These are phyloP conservation scores for Delonix regia DNA, from an alignment of 306 rosid genomes.

Conservation along the genomic window DNA sequence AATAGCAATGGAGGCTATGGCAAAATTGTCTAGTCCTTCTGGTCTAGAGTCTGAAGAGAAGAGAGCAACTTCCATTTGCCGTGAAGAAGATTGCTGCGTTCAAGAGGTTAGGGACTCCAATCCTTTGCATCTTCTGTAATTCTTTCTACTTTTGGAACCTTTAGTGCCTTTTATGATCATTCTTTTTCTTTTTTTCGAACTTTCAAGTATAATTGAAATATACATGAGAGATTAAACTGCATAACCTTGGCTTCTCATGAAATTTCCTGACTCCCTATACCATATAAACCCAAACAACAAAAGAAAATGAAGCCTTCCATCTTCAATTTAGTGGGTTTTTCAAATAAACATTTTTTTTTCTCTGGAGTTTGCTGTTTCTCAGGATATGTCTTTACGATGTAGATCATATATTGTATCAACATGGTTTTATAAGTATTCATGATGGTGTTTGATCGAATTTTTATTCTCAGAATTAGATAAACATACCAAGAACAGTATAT, in stretches of 20 bases:
- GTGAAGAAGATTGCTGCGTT: conserved; percentile 20
- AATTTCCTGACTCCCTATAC: too few relatives aligned
- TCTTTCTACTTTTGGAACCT: background rate
- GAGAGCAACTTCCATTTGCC: conserved; percentile 32
- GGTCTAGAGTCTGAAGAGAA: conserved; percentile 17
- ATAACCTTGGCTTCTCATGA: background rate
- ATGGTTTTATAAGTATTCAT: background rate
- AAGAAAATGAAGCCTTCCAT: background rate
- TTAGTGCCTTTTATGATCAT: background rate
- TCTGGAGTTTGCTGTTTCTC: background rate
- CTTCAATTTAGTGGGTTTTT: background rate
- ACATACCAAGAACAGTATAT: background rate
- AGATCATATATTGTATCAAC: background rate
- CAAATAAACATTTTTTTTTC: too few relatives aligned
- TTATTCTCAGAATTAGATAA: background rate
- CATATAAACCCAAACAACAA: too few relatives aligned
- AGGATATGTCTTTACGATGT: conserved; percentile 3
- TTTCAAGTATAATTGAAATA: background rate
- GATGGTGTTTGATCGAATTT: background rate
- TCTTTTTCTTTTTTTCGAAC: background rate
- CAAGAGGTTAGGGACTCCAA: conserved; percentile 26
- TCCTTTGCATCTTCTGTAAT: background rate
- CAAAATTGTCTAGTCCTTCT: conserved; percentile 40
- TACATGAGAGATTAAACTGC: background rate
- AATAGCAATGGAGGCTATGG: conserved; percentile 18